These are phyloP conservation scores for Chlorella sp. DNA, from an alignment of 139 green algal species.

Conservation along the genomic window DNA sequence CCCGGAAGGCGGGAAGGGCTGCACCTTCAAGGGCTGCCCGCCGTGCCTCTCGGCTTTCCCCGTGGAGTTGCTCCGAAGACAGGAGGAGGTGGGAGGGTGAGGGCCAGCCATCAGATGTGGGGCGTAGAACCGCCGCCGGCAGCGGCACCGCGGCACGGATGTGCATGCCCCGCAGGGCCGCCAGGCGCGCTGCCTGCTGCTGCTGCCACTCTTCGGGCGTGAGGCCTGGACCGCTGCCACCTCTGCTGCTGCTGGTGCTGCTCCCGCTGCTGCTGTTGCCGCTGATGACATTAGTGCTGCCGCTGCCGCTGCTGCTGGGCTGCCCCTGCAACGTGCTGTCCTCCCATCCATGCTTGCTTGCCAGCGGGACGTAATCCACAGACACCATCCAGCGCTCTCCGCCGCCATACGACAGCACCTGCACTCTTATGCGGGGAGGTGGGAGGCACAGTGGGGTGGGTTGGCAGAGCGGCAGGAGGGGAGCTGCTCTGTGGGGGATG, in stretches of 20 bases:
- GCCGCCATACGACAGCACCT: neutral
- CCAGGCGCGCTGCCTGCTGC: slow-evolving; percentile 8
- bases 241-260: neutral
- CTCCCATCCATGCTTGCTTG: neutral
- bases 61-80: neutral
- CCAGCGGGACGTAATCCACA: neutral
- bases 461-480: no score
- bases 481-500: no score
- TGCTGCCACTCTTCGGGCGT: neutral
- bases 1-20: neutral
- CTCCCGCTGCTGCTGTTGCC: neutral
- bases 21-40: neutral
- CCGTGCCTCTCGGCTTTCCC: neutral
- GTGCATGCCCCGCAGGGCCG: neutral
- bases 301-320: neutral
- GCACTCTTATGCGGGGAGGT: neutral
- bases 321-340: neutral
- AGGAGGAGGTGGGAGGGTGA: neutral
- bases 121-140: neutral
- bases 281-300: neutral
- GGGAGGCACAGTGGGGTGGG: no score
- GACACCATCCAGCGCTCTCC: neutral
- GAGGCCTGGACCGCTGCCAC: neutral
- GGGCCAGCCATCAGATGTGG: neutral
- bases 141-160: neutral